phyloP scores from a whole-genome alignment of 495 filamentous ascomycete genomes.

The Penicillium desertorum region DNA sequence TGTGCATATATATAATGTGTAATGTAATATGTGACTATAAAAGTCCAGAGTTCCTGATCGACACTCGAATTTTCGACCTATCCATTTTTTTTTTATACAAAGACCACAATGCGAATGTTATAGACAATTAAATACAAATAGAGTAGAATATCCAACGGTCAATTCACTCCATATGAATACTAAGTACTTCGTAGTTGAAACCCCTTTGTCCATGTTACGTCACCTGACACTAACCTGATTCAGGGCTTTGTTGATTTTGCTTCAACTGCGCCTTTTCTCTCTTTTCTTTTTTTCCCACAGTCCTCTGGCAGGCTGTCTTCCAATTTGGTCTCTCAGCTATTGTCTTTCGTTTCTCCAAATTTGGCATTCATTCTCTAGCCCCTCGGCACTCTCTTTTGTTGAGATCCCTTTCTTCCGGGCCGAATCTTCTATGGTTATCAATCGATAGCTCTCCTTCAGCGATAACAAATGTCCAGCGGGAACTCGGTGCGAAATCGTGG shows the following conservation, averaged over 20 bases:
- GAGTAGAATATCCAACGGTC: not conserved
- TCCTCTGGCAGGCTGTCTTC: slow-evolving; percentile 30
- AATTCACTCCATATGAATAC: not conserved
- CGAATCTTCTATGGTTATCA: slow-evolving; percentile 4
- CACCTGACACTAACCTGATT: slow-evolving; percentile 32
- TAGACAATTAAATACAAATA: not conserved
- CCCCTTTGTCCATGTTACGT: slow-evolving; percentile 22
- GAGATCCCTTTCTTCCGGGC: not conserved
- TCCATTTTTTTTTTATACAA: slow-evolving; percentile 3
- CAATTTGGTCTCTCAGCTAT: slow-evolving; percentile 4
- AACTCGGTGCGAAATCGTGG: slow-evolving; percentile 44
- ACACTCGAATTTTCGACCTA: slow-evolving; percentile 1
- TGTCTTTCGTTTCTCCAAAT: slow-evolving; percentile 15
- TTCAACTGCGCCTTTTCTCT: slow-evolving; percentile 24
- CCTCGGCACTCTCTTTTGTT: slow-evolving; percentile 14
- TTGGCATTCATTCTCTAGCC: slow-evolving; percentile 10
- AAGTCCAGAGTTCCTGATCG: slow-evolving; percentile 17
- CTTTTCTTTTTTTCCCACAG: slow-evolving; percentile 24
- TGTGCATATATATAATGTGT: not conserved
- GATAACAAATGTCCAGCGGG: slow-evolving; percentile 50
- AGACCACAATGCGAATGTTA: not conserved
- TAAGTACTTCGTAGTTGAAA: not conserved
- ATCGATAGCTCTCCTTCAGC: slow-evolving; percentile 7
- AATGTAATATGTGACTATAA: not conserved
- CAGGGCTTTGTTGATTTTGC: slow-evolving; percentile 33